Conservation (phyloP, 176 grass and related monocot species). For the Paspalum notatum region DNA sequence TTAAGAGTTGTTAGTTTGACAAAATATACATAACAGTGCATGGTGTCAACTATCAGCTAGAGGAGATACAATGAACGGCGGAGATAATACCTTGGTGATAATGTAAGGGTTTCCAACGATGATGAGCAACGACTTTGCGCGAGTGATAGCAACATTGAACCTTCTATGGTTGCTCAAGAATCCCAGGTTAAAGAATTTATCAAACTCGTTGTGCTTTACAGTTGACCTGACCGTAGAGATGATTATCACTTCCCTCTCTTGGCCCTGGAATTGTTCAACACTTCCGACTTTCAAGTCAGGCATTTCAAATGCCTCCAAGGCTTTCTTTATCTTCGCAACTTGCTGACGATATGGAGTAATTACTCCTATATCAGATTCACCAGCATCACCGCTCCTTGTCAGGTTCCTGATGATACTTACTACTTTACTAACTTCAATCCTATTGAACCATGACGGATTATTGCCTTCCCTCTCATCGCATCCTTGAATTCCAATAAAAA, state of each 20-base stretch:
- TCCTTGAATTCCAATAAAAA: conserved; percentile 95
- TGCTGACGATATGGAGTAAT: conserved; percentile 95
- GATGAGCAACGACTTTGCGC: conserved; percentile 83
- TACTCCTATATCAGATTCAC: conserved; percentile 75
- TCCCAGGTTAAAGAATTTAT: conserved; percentile 80
- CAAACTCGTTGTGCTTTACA: conserved; percentile 81
- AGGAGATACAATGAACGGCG: conserved; percentile 11
- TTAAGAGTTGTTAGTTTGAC: conserved; percentile 16
- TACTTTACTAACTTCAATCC: conserved; percentile 91
- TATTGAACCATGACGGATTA: conserved; percentile 97
- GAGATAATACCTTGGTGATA: conserved; percentile 67
- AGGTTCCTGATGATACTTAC: conserved; percentile 79
- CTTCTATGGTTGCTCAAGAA: conserved; percentile 81
- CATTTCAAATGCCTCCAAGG: conserved; percentile 76
- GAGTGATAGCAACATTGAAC: conserved; percentile 93
- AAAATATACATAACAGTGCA: conserved; percentile 34
- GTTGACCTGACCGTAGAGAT: conserved; percentile 96
- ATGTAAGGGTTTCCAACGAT: conserved; percentile 93
- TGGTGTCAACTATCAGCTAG: conserved; percentile 1
- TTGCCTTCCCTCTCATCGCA: conserved; percentile 96
- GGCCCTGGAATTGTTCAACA: conserved; percentile 93
- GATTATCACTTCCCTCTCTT: conserved; percentile 90
- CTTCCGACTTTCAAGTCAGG: conserved; percentile 82
- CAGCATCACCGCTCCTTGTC: conserved; percentile 47
- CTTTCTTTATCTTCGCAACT: conserved; percentile 78